These are phyloP conservation scores for Acorus calamus DNA, from an alignment of 106 monocot genomes.

Conservation along the genomic window DNA sequence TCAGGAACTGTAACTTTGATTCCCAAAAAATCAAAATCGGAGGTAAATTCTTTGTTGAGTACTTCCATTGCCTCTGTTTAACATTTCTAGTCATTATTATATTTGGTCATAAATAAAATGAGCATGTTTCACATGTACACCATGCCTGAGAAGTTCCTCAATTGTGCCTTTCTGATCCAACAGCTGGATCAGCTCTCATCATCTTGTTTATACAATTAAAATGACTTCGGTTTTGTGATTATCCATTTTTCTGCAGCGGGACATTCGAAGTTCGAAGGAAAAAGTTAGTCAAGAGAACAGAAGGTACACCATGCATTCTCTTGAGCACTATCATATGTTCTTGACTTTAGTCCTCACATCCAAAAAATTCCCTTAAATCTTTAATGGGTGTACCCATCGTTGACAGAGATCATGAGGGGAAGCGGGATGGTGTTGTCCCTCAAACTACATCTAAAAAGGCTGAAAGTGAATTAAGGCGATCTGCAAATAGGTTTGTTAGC, in stretches of 20 bases:
- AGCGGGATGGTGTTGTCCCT: constrained; percentile 7
- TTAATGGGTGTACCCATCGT: constrained; percentile 1
- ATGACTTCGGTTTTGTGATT: no score
- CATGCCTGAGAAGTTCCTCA: no score
- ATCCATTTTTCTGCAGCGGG: no score
- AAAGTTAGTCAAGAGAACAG: constrained; percentile 19
- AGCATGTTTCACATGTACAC: no score
- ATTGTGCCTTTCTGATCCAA: no score
- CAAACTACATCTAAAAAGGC: constrained; percentile 15
- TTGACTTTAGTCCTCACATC: background rate
- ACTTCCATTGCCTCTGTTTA: no score
- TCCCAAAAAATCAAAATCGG: constrained; percentile 14
- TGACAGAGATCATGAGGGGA: constrained; percentile 16
- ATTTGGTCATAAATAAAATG: no score
- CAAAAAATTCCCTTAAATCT: background rate
- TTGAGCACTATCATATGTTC: no score
- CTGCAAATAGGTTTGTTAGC: constrained; percentile 22
- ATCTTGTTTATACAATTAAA: no score
- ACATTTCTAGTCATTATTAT: no score
- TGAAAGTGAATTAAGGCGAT: constrained; percentile 6
- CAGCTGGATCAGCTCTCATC: no score
- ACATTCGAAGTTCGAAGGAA: constrained; percentile 8
- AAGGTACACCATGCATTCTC: constrained; percentile 22
- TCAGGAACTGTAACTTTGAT: constrained; percentile 3
- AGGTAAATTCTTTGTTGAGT: constrained; percentile 15